A percentile compares a stretch with the other conserved stretches of the same genome.
phyloP scores from a whole-genome alignment of 2,329 filamentous ascomycete genomes.

The Tolypocladium guangdongense region DNA sequence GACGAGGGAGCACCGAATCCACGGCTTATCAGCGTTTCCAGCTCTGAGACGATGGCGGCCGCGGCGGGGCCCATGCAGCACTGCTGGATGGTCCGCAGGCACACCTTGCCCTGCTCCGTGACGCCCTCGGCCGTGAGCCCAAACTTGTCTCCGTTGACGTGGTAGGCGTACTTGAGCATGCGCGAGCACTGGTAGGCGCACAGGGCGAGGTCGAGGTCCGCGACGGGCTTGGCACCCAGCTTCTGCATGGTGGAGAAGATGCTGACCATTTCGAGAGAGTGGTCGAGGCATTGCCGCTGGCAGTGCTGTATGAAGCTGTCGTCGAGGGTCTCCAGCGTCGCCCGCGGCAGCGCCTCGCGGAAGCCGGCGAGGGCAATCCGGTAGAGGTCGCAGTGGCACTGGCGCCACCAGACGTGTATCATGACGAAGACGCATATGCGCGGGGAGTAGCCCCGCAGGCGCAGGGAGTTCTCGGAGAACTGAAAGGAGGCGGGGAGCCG shows the following conservation, averaged over 20 bases:
- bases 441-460: slow-evolving; percentile 45
- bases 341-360: slow-evolving; percentile 36
- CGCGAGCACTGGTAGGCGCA: slow-evolving; percentile 45
- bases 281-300: slow-evolving; percentile 39
- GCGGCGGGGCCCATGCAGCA: slow-evolving; percentile 41
- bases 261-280: slow-evolving; percentile 42
- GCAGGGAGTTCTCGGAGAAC: slow-evolving; percentile 45
- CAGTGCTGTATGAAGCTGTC: slow-evolving; percentile 38
- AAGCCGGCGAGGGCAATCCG: slow-evolving; percentile 40
- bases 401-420: slow-evolving; percentile 50
- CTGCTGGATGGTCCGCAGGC: slow-evolving; percentile 37
- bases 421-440: slow-evolving; percentile 47
- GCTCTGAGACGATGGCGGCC: slow-evolving; percentile 32
- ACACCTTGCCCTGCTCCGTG: slow-evolving; percentile 37
- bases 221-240: slow-evolving; percentile 39
- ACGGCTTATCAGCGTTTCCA: slow-evolving; percentile 39
- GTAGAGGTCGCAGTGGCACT: slow-evolving; percentile 47
- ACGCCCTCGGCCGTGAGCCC: slow-evolving; percentile 34
- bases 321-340: slow-evolving; percentile 33
- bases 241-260: slow-evolving; percentile 42
- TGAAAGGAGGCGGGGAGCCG: slow-evolving; percentile 44
- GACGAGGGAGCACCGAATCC: slow-evolving; percentile 22
- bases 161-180: slow-evolving; percentile 40
- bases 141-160: slow-evolving; percentile 31
- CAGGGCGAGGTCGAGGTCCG: slow-evolving; percentile 43